phyloP scores from a whole-genome alignment of 345 rosid species.

The Gossypium ekmanianum region DNA sequence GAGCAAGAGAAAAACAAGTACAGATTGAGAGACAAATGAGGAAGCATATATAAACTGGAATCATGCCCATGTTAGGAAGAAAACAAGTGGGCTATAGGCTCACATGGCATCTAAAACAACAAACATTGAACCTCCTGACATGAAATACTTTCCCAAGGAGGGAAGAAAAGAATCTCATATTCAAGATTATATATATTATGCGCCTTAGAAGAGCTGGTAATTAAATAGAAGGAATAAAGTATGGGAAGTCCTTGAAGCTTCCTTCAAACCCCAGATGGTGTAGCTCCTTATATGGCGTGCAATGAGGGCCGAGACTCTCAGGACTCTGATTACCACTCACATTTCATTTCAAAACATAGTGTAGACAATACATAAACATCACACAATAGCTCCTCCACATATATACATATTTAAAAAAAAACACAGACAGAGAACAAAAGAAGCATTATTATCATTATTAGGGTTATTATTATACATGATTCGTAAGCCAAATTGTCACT shows the following conservation, averaged over 20 bases:
- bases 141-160: too few relatives aligned
- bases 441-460: not conserved
- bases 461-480: not conserved
- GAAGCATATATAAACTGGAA: not conserved
- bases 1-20: too few relatives aligned
- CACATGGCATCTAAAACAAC: too few relatives aligned
- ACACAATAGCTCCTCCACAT: too few relatives aligned
- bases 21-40: slow-evolving; percentile 5
- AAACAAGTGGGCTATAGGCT: slow-evolving; percentile 3
- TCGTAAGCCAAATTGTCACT: slow-evolving; percentile 15
- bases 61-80: not conserved
- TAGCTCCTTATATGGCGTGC: slow-evolving; percentile 33
- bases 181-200: not conserved
- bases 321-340: not conserved
- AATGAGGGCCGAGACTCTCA: slow-evolving; percentile 9
- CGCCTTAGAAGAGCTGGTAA: not conserved
- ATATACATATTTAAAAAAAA: too few relatives aligned
- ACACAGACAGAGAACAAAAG: not conserved
- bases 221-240: not conserved
- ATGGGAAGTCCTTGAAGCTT: not conserved
- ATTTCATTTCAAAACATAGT: slow-evolving; percentile 5
- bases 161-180: not conserved
- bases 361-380: not conserved
- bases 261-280: not conserved
- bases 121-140: too few relatives aligned